Conservation (phyloP, 1,284 basidiomycete species). For the Sporisorium graminicola region DNA sequence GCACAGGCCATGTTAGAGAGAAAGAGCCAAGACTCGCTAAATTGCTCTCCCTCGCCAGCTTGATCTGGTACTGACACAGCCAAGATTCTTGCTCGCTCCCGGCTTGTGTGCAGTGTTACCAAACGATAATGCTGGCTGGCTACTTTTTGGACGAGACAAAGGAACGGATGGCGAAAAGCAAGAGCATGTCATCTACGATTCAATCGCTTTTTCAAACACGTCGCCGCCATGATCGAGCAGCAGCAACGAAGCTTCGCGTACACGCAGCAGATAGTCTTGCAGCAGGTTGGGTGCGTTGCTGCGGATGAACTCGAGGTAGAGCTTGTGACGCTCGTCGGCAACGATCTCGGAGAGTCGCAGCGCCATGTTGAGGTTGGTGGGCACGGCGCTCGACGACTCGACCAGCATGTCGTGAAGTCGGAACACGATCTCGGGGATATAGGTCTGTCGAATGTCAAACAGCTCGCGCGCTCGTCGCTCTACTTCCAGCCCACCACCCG, state of each 20-base stretch:
- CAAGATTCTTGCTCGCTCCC: background rate
- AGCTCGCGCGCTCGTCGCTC: slow-evolving; percentile 79
- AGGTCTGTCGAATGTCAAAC: slow-evolving; percentile 84
- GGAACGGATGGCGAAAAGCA: background rate
- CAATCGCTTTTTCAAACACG: slow-evolving; percentile 45
- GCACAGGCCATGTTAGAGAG: slow-evolving; percentile 5
- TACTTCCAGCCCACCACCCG: slow-evolving; percentile 67
- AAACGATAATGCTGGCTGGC: too few relatives aligned
- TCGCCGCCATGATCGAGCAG: slow-evolving; percentile 46
- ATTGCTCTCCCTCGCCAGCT: background rate
- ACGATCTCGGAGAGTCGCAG: slow-evolving; percentile 85
- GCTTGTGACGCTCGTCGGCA: slow-evolving; percentile 85
- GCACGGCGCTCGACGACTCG: slow-evolving; percentile 77
- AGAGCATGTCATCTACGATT: slow-evolving; percentile 14
- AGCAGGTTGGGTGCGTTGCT: slow-evolving; percentile 70
- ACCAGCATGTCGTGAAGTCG: slow-evolving; percentile 83
- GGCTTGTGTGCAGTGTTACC: too few relatives aligned
- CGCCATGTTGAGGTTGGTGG: slow-evolving; percentile 82
- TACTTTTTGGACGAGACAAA: too few relatives aligned
- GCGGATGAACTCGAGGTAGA: slow-evolving; percentile 87
- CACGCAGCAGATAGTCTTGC: slow-evolving; percentile 60
- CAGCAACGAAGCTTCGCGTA: slow-evolving; percentile 57
- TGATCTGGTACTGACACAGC: background rate
- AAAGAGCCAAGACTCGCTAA: slow-evolving; percentile 1
- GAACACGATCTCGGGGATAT: slow-evolving; percentile 89